Conservation (phyloP, 2,329 filamentous ascomycete genomes). For the Aspergillus costaricaensis region DNA sequence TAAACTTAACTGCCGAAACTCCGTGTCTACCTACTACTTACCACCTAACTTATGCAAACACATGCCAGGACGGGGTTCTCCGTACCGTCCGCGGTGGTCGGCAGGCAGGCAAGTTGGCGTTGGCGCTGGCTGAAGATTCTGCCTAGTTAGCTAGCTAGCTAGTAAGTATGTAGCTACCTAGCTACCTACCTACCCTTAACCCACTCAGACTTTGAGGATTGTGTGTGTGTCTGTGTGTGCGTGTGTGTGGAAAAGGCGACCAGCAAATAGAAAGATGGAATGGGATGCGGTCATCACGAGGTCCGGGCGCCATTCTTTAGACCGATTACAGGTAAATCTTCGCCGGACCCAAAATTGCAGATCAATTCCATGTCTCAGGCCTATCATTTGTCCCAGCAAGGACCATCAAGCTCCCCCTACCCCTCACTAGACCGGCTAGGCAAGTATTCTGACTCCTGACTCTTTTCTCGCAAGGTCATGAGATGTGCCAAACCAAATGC, state of each 20-base stretch:
- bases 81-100: not conserved
- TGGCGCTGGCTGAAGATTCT: not conserved
- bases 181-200: not conserved
- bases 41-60: not conserved
- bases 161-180: not conserved
- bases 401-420: not conserved
- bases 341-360: not conserved
- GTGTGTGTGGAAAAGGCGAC: not conserved
- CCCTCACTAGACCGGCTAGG: not conserved
- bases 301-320: constrained; percentile 2
- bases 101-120: not conserved
- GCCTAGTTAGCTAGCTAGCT: not conserved
- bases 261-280: not conserved
- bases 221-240: too few relatives aligned
- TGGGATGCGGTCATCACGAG: constrained; percentile 11
- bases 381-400: constrained; percentile 1
- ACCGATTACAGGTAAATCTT: constrained; percentile 5
- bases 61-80: not conserved
- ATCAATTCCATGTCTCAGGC: constrained; percentile 11
- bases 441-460: not conserved
- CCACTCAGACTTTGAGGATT: not conserved
- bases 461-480: not conserved
- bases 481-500: not conserved
- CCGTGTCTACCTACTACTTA: not conserved
- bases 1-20: not conserved